These are phyloP conservation scores for Dothidotthia symphoricarpi DNA, from an alignment of 2,329 filamentous ascomycete genomes.

Conservation along the genomic window DNA sequence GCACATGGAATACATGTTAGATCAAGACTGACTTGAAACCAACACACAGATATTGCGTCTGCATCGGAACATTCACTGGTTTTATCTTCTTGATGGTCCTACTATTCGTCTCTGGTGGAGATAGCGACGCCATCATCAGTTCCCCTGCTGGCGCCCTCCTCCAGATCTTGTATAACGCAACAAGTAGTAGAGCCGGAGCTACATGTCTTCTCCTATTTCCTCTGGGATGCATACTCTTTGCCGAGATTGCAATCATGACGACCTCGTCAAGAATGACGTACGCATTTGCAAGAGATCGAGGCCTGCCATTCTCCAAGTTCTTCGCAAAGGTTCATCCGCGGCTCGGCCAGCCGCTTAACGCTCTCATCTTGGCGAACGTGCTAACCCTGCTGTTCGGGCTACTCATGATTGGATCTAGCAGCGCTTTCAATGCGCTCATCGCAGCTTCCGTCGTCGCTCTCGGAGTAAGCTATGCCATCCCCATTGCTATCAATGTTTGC, in stretches of 20 bases:
- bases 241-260: constrained; percentile 63
- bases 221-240: constrained; percentile 63
- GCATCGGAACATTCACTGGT: constrained; percentile 62
- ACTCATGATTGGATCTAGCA: constrained; percentile 66
- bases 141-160: constrained; percentile 59
- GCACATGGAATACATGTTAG: too few relatives aligned
- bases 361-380: constrained; percentile 59
- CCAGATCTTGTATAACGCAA: constrained; percentile 63
- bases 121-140: constrained; percentile 56
- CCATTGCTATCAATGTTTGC: constrained; percentile 66
- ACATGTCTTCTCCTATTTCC: constrained; percentile 67
- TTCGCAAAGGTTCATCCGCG: constrained; percentile 62
- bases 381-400: constrained; percentile 67
- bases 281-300: constrained; percentile 66
- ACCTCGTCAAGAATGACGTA: constrained; percentile 66
- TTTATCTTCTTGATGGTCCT: constrained; percentile 62
- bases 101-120: constrained; percentile 60
- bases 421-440: constrained; percentile 70
- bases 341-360: constrained; percentile 65
- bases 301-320: constrained; percentile 60
- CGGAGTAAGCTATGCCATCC: constrained; percentile 71
- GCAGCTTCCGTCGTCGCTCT: constrained; percentile 70
- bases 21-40: too few relatives aligned
- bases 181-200: constrained; percentile 59
- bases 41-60: constrained; percentile 60